Conservation (phyloP, 352 stramenopile species). For the Globisporangium heterothallicum region DNA sequence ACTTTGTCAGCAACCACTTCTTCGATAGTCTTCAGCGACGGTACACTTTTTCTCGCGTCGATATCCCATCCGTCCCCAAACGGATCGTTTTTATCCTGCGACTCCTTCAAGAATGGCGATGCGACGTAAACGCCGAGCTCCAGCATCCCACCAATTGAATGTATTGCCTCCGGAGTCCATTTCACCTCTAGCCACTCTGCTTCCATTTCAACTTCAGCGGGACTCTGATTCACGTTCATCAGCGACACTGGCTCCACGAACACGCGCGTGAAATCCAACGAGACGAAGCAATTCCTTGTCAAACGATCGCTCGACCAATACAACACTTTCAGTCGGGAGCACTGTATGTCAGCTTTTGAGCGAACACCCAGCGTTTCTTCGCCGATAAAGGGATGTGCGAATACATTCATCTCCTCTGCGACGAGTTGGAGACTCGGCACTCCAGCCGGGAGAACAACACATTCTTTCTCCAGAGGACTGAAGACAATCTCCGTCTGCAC, state of each 20-base stretch:
- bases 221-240: conserved; percentile 26
- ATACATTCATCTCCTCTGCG: conserved; percentile 54
- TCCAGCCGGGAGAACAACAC: conserved; percentile 36
- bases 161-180: conserved; percentile 54
- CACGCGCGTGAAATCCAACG: conserved; percentile 56
- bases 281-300: conserved; percentile 39
- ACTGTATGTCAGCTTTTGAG: conserved; percentile 61
- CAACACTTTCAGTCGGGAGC: conserved; percentile 44
- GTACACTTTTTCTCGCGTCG: conserved; percentile 18
- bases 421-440: conserved; percentile 39
- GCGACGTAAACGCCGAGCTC: conserved; percentile 49
- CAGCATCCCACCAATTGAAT: conserved; percentile 54
- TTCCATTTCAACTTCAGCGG: conserved; percentile 67
- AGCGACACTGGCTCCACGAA: conserved; percentile 47
- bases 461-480: conserved; percentile 25
- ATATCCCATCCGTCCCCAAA: not conserved
- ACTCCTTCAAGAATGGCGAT: conserved; percentile 22
- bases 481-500: conserved; percentile 36
- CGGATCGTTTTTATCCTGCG: not conserved
- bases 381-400: conserved; percentile 41
- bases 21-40: conserved; percentile 29
- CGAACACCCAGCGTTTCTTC: conserved; percentile 53
- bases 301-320: conserved; percentile 19
- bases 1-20: conserved; percentile 35
- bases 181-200: conserved; percentile 72